A percentile compares a stretch with the other conserved stretches of the same genome.
These are phyloP conservation scores for Tylopilus subfusipes DNA, from an alignment of 768 basidiomycete species.

Conservation along the genomic window DNA sequence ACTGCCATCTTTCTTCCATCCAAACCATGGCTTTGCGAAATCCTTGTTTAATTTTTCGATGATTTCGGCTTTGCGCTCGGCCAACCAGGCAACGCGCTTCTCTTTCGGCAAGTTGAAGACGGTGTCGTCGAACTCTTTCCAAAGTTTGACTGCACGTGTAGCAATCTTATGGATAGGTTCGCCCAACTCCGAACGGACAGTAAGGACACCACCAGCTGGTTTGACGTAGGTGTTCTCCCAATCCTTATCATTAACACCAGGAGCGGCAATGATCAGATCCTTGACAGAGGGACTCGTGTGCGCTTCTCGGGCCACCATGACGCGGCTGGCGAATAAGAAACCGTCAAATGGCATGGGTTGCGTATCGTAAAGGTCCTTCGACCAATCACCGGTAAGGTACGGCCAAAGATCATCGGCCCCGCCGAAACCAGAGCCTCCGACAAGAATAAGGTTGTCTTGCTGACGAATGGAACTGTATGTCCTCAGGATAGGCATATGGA, in stretches of 20 bases:
- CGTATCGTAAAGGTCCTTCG: constrained; percentile 68
- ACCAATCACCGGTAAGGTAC: constrained; percentile 96
- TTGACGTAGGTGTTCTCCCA: constrained; percentile 96
- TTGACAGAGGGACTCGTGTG: constrained; percentile 94
- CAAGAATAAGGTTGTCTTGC: constrained; percentile 82
- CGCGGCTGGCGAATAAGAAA: constrained; percentile 91
- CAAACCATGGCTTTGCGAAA: constrained; percentile 97
- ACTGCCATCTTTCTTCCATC: constrained; percentile 87
- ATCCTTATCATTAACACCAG: constrained; percentile 84
- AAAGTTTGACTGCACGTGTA: constrained; percentile 92
- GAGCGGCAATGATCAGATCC: constrained; percentile 90
- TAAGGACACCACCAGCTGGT: constrained; percentile 93
- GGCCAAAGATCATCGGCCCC: constrained; percentile 95
- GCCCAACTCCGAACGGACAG: constrained; percentile 95
- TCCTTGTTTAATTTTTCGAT: constrained; percentile 91
- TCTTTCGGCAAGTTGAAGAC: constrained; percentile 96
- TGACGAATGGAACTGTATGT: constrained; percentile 91
- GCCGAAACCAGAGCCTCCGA: constrained; percentile 95
- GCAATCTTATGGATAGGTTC: constrained; percentile 99
- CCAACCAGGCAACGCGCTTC: constrained; percentile 87
- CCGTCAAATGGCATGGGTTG: constrained; percentile 99
- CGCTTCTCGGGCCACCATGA: constrained; percentile 99
- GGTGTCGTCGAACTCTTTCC: constrained; percentile 98
- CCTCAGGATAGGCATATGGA: constrained; percentile 91
- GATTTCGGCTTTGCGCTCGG: constrained; percentile 82